Evolutionary conservation across 2,329 filamentous ascomycete species (phyloP).

Genomic region (Neofusicoccum kwambonambiense): DNA sequence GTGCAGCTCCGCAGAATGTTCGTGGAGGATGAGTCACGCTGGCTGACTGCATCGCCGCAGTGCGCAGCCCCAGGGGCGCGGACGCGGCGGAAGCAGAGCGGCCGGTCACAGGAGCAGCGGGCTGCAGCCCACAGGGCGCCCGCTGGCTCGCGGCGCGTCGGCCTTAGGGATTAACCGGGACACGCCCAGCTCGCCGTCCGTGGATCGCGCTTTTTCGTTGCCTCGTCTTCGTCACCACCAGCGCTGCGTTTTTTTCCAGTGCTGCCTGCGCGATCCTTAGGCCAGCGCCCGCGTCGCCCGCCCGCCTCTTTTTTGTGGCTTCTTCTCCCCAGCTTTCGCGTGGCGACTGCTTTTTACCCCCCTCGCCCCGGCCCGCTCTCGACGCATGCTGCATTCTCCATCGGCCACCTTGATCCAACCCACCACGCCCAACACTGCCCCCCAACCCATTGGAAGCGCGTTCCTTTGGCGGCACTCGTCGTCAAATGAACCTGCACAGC

Average conservation of each 20-base stretch:
- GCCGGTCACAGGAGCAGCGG: not conserved
- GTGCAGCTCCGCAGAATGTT: constrained; percentile 16
- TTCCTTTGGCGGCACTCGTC: constrained; percentile 84
- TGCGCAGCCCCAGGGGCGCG: not conserved
- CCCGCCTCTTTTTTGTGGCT: constrained; percentile 1
- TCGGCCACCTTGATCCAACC: not conserved
- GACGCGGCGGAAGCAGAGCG: constrained; percentile 10
- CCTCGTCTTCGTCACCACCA: constrained; percentile 8
- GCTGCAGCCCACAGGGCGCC: not conserved
- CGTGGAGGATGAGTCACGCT: constrained; percentile 14
- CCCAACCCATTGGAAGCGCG: constrained; percentile 58
- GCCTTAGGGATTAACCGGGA: constrained; percentile 10
- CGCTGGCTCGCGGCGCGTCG: not conserved
- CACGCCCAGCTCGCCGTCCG: not conserved
- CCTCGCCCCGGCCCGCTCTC: not conserved
- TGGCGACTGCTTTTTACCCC: not conserved
- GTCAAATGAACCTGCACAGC: constrained; percentile 99
- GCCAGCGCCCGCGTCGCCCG: not conserved
- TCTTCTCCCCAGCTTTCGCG: not conserved
- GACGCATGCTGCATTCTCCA: not conserved
- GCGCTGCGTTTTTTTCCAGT: not conserved
- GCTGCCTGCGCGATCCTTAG: constrained; percentile 13
- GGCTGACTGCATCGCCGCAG: constrained; percentile 7
- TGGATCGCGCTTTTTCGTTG: constrained; percentile 9
- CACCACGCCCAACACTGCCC: not conserved